A percentile compares a stretch with the other conserved stretches of the same genome.
Evolutionary conservation across 2,329 filamentous ascomycete genomes (phyloP).

Genomic region (Parascedosporium putredinis): DNA sequence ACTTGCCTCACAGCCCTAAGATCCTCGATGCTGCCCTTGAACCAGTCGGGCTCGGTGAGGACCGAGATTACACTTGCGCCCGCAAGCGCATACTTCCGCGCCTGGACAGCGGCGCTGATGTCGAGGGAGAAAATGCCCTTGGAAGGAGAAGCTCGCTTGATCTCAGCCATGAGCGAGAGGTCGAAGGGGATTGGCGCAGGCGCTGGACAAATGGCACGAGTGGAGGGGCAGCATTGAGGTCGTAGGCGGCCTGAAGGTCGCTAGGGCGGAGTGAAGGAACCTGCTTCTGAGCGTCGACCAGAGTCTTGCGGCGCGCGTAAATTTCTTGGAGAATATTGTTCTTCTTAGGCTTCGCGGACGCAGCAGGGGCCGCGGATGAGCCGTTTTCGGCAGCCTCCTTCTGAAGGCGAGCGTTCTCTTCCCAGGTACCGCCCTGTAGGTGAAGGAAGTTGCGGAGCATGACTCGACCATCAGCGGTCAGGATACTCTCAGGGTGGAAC

Average conservation of each 20-base stretch:
- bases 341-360: constrained; percentile 41
- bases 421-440: constrained; percentile 86
- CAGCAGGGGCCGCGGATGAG: constrained; percentile 16
- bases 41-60: constrained; percentile 98
- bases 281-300: constrained; percentile 70
- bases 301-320: constrained; percentile 67
- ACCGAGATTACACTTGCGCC: constrained; percentile 97
- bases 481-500: constrained; percentile 94
- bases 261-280: constrained; percentile 74
- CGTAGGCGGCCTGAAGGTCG: constrained; percentile 79
- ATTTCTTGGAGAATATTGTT: constrained; percentile 85
- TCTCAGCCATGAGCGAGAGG: constrained; percentile 93
- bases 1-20: constrained; percentile 77
- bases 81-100: constrained; percentile 81
- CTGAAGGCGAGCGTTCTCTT: constrained; percentile 56
- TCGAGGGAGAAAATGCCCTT: constrained; percentile 89
- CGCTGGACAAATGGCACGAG: constrained; percentile 71
- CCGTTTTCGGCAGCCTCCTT: constrained; percentile 24
- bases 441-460: constrained; percentile 91
- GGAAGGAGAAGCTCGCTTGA: constrained; percentile 91
- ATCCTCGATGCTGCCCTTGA: constrained; percentile 96
- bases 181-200: constrained; percentile 73
- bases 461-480: constrained; percentile 74
- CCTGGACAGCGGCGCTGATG: constrained; percentile 81
- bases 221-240: constrained; percentile 74